A percentile compares a stretch with the other conserved stretches of the same genome.
Evolutionary conservation across 805 yeast species (phyloP).

Genomic region (Candida awuae): DNA sequence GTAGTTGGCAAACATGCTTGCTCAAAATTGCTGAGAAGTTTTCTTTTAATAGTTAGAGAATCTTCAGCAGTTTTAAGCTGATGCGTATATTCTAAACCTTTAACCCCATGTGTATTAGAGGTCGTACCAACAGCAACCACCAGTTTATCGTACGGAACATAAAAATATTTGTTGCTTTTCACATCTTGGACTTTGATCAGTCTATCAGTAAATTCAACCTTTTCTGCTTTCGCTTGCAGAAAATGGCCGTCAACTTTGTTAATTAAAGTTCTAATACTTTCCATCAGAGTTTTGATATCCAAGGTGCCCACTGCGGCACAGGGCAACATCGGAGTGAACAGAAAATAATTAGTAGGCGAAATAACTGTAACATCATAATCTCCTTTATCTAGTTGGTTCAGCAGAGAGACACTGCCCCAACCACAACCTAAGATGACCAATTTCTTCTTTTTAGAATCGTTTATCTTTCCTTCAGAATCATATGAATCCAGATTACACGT

Average conservation of each 20-base stretch:
- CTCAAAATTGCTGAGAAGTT: constrained; percentile 80
- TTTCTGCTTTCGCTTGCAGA: constrained; percentile 83
- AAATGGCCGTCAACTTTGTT: constrained; percentile 71
- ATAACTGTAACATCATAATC: constrained; percentile 82
- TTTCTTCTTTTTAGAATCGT: constrained; percentile 56
- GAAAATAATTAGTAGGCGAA: constrained; percentile 90
- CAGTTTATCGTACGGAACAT: constrained; percentile 66
- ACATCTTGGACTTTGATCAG: constrained; percentile 50
- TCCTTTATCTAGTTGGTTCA: constrained; percentile 77
- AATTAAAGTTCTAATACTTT: constrained; percentile 81
- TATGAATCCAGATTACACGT: constrained; percentile 48
- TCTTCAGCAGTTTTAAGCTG: constrained; percentile 87
- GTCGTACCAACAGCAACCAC: constrained; percentile 93
- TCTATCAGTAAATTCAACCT: constrained; percentile 65
- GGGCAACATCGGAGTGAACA: constrained; percentile 90
- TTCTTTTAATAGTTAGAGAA: constrained; percentile 71
- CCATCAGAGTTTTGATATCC: constrained; percentile 84
- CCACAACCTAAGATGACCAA: constrained; percentile 81
- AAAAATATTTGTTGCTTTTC: constrained; percentile 36
- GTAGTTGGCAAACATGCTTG: constrained; percentile 74
- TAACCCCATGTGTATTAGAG: constrained; percentile 89
- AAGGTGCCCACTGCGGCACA: constrained; percentile 92
- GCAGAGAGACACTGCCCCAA: constrained; percentile 86
- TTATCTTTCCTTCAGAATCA: constrained; percentile 39
- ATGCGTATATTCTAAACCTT: constrained; percentile 86